Evolutionary conservation across 495 filamentous ascomycete genomes (phyloP), one percentile per base, ranked within the genome.

Genomic region (Neurospora cerealis): DNA sequence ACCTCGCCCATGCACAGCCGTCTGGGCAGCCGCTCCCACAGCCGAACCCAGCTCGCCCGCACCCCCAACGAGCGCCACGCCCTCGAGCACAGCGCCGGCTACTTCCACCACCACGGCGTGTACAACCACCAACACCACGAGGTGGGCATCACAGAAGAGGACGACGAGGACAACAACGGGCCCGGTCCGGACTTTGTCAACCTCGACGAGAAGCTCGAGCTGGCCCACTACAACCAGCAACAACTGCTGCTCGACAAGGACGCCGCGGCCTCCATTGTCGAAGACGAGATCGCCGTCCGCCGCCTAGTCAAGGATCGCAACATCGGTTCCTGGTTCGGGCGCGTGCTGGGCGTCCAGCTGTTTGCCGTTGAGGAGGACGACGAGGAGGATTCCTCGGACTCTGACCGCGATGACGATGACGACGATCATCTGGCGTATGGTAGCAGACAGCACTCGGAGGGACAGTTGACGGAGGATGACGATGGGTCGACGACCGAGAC

Each of bases 301-400:
- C 79, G 85, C 72, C 78, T 91, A 19, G 86, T 90, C 32, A 80
- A 86, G 71, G 85, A 89, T 73, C 86, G 86, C n/a, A 88, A 87
- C 60, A 81, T 94, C n/a, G 91, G 91, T 0, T 86, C 88, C 11
- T 93, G 91, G 89, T 86, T 97, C 75, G 93, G 93, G 75, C 86
- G 87, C 69, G 77, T 94, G 73, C 87, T 94, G 44, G 91, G 90
- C 8, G 94, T 93, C 87, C 91, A 89, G 19, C 81, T 96, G 21
- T 95, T 96, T 80, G 88, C 90, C 9, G 90, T 93, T 11, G 83
- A 90, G 71, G 84, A 88, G 78, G 86, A 85, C 73, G 84, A 85
- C 32, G 87, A 89, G 71, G 85, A 87, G 69, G 80, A 66, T 10
- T 66, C 28, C 13, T 66, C 54, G 13, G 54, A 66, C 15, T 86